Base-by-base conservation (phyloP, 1,284 basidiomycete species). In the Ceratobasidium sp. region DNA sequence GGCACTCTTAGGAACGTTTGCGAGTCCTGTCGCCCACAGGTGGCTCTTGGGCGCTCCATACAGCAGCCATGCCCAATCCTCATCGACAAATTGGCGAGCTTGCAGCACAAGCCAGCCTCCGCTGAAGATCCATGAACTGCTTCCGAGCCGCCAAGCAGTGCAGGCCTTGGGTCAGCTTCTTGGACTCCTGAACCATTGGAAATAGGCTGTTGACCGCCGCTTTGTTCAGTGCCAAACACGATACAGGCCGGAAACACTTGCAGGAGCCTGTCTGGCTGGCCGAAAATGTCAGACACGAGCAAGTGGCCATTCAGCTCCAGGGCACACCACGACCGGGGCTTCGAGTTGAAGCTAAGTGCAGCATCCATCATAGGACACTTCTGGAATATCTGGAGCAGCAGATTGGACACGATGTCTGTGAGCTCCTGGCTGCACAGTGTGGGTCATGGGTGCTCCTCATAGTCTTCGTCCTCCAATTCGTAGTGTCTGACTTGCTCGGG, bases 61-160 rank as follows among this genome's bases (percentile, higher is more conserved):
- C 1, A 36, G 59, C 33, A 61, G 38, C 59, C 59, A 61, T 4
- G 23, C 40, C 59, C 59, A 61, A 21, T 61, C 1, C 18, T 61
- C 11, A 9, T 28, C 23, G 6, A 61, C 36, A 42, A 40, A 61
- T n/a, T 7, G 14, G 6, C 36, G 33, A n/a, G 36, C 59, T 11
- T 42, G 14, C 21, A 7, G 12, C 14, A 61, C 59, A 18, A 61
- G 33, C 38, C 16, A 48, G 44, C 21, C 16, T 48, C 44, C 44
- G 44, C 9, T 48, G 44, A 48, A 48, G 44, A 2, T 48, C 16
- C 8, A 61, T 36, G 21, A 42, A 61, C n/a, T 44, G 16, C 1
- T n/a, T 12, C 11, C 59, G 21, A 30, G n/a, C 33, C n/a, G 8
- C 38, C 23, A 40, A 28, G 14, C 33, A 40, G 30, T 38, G 30